These are phyloP conservation scores for Neonectria coccinea DNA, from an alignment of 2,329 filamentous ascomycete species.

Conservation along the genomic window DNA sequence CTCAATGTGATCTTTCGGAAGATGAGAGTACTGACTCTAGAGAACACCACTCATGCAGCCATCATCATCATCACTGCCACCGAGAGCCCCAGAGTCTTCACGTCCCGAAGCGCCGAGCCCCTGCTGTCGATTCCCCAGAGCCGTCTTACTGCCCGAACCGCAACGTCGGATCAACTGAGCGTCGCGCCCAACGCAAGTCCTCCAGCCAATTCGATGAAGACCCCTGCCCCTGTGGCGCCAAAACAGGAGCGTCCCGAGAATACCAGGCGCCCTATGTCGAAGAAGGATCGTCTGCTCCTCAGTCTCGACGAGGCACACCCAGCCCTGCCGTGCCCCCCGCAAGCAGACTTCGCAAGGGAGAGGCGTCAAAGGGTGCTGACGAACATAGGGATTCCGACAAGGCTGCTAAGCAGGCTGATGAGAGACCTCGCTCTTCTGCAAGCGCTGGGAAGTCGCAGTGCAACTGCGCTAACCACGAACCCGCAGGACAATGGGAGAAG, in stretches of 20 bases:
- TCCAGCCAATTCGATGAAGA: slow-evolving; percentile 37
- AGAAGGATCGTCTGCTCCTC: slow-evolving; percentile 35
- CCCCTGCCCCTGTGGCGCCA: slow-evolving; percentile 1
- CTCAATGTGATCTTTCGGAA: neutral
- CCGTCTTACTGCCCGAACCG: slow-evolving; percentile 41
- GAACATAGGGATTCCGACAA: slow-evolving; percentile 6
- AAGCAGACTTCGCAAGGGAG: neutral
- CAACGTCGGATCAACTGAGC: slow-evolving; percentile 43
- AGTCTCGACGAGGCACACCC: slow-evolving; percentile 12
- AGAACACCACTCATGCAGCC: neutral
- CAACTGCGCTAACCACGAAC: neutral
- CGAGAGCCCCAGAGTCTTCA: neutral
- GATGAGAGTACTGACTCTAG: neutral
- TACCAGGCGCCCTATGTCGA: slow-evolving; percentile 47
- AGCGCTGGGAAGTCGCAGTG: slow-evolving; percentile 14
- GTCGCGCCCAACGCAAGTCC: slow-evolving; percentile 45
- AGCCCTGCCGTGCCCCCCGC: neutral
- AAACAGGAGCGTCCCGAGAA: slow-evolving; percentile 11
- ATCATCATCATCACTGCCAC: neutral
- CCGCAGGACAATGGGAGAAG: slow-evolving; percentile 23
- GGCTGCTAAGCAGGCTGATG: slow-evolving; percentile 19
- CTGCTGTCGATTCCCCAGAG: slow-evolving; percentile 17
- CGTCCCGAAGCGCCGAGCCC: neutral
- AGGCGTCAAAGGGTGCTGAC: neutral
- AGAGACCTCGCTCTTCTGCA: slow-evolving; percentile 19